phyloP scores from a whole-genome alignment of 352 stramenopile genomes.

The Elongisporangium undulatum region DNA sequence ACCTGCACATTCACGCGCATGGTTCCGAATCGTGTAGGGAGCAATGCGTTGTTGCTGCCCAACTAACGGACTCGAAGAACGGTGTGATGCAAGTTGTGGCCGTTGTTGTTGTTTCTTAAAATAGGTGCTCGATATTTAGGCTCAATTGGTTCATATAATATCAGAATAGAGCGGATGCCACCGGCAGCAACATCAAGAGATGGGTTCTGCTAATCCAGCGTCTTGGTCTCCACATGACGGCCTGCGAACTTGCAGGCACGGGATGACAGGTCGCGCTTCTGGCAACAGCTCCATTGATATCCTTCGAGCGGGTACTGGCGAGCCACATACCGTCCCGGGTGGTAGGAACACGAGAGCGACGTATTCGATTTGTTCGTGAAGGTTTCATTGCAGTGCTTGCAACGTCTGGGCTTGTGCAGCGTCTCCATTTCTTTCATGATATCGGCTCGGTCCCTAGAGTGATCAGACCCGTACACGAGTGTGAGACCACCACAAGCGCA shows the following conservation, averaged over 20 bases:
- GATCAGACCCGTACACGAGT: background rate
- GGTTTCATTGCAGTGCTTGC: slow-evolving; percentile 80
- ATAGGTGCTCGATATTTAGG: background rate
- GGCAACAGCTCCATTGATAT: slow-evolving; percentile 82
- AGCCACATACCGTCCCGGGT: slow-evolving; percentile 68
- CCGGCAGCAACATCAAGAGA: background rate
- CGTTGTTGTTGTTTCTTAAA: background rate
- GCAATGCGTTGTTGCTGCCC: background rate
- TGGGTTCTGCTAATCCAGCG: slow-evolving; percentile 40
- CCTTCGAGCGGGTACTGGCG: slow-evolving; percentile 77
- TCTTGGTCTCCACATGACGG: slow-evolving; percentile 66
- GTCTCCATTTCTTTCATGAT: slow-evolving; percentile 71
- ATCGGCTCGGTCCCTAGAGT: slow-evolving; percentile 47
- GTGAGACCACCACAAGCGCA: background rate
- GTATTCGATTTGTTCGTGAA: slow-evolving; percentile 83
- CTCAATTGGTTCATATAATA: background rate
- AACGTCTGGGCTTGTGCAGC: slow-evolving; percentile 67
- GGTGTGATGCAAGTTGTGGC: background rate
- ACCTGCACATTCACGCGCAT: slow-evolving; percentile 73
- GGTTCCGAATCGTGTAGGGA: background rate
- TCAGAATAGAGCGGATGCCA: background rate
- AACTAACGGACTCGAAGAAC: background rate
- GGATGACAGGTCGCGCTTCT: slow-evolving; percentile 74
- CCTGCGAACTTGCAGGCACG: slow-evolving; percentile 78
- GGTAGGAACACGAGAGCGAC: slow-evolving; percentile 74